Evolutionary conservation across 2,329 filamentous ascomycete species (phyloP).

Genomic region (Exophiala viscosa): DNA sequence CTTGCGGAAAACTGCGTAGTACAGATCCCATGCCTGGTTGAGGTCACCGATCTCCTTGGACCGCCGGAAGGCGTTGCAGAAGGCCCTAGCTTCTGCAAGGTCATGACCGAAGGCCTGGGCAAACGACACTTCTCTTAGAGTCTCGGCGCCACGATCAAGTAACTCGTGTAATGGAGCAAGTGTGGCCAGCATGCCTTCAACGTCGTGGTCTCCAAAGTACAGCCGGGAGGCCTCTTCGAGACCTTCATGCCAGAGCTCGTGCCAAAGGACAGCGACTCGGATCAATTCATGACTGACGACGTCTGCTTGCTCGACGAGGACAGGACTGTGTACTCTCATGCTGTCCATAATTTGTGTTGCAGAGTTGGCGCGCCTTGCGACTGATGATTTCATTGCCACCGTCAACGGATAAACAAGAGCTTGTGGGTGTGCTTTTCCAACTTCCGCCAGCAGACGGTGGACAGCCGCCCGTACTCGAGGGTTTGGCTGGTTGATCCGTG

Average conservation of each 20-base stretch:
- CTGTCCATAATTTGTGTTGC: conserved; percentile 95
- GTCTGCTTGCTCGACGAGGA: conserved; percentile 90
- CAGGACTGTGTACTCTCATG: conserved; percentile 91
- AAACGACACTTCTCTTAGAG: conserved; percentile 92
- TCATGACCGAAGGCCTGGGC: conserved; percentile 96
- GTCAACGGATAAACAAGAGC: conserved; percentile 95
- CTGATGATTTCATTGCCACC: conserved; percentile 95
- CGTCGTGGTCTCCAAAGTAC: conserved; percentile 97
- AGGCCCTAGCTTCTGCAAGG: conserved; percentile 88
- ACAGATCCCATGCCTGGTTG: conserved; percentile 98
- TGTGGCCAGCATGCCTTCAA: conserved; percentile 93
- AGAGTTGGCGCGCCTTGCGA: conserved; percentile 76
- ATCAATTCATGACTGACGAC: conserved; percentile 95
- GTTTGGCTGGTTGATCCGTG: conserved; percentile 94
- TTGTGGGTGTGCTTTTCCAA: conserved; percentile 91
- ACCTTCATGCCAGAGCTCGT: conserved; percentile 98
- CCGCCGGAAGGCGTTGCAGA: conserved; percentile 86
- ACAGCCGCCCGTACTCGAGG: conserved; percentile 82
- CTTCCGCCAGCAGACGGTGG: conserved; percentile 85
- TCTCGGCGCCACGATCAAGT: conserved; percentile 87
- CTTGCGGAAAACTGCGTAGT: conserved; percentile 96
- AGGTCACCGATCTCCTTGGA: conserved; percentile 90
- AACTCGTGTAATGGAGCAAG: conserved; percentile 87
- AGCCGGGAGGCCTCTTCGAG: conserved; percentile 92
- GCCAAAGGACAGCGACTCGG: conserved; percentile 93